phyloP scores from a whole-genome alignment of 179 eudicot species.

The Amaranthus tricolor region DNA sequence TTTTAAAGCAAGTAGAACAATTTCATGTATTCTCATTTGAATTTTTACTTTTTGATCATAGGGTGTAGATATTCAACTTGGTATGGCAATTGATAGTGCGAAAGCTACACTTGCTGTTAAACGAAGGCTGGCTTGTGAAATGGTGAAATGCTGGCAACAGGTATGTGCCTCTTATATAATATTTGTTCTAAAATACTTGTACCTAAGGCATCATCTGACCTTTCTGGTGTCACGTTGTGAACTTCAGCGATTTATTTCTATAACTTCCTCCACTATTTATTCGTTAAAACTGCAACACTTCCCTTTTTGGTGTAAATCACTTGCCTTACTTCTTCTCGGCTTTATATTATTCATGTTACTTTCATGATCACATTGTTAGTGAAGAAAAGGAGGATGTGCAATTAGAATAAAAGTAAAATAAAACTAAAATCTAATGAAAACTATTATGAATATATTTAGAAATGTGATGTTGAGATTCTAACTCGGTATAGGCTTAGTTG shows the following conservation, averaged over 20 bases:
- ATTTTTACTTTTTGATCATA: constrained; percentile 21
- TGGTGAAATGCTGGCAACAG: constrained; percentile 99
- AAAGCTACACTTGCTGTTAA: constrained; percentile 99
- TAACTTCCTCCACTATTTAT: no score
- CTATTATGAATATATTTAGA: no score
- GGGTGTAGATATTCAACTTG: constrained; percentile 98
- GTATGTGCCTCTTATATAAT: constrained; percentile 28
- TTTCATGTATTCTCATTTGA: constrained; percentile 2
- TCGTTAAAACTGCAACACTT: no score
- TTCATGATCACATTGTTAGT: no score
- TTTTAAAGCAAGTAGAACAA: background rate
- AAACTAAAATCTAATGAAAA: no score
- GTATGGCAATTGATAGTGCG: constrained; percentile 94
- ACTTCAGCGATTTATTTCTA: background rate
- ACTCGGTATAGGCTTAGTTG: no score
- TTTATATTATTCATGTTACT: no score
- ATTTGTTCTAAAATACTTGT: background rate
- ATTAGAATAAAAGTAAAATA: no score
- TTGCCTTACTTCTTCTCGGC: no score
- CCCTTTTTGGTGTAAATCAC: no score
- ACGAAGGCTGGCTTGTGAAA: constrained; percentile 97
- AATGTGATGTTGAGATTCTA: no score
- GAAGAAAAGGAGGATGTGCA: no score
- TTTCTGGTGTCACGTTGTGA: background rate
- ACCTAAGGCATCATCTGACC: background rate